Base-by-base conservation (phyloP, 2,329 filamentous ascomycete species). In the Aureobasidium pullulans region DNA sequence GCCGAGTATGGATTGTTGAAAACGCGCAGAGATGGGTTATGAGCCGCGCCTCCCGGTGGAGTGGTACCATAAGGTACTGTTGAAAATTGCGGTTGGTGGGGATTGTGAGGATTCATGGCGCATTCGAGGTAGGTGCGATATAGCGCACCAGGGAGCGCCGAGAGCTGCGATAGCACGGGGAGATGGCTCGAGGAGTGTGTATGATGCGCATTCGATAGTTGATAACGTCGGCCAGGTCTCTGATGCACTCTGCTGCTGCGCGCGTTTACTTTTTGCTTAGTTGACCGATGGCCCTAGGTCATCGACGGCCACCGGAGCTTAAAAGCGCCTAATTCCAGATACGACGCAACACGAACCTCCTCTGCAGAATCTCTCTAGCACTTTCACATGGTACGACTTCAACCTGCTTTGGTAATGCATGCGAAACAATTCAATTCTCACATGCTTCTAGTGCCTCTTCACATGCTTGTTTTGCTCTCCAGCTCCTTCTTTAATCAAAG, bases 1-100 rank as follows among this genome's bases (percentile, higher is more conserved):
- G 37, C 34, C 57, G 57, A 53, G 40, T 59, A 59, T 3, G 54
- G 15, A 8, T 52, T 43, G 37, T 36, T 36, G 34, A 63, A 62
- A 6, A 60, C 47, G 16, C 59, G 60, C 11, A 60, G 36, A 6
- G 60, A 49, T 9, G 50, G 58, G 34, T 62, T 62, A 15, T 54
- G 53, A 13, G 57, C 57, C 5, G 39, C 15, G 10, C 28, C 39
- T 8, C 28, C 50, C 19, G 57, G 39, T 29, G 62, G 62, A 40
- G 44, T 48, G 32, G 42, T 23, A 15, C 54, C 54, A 23, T 57
- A 57, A 1, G 54, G 42, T 39, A 48, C 6, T 8, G 54, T 8
- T 23, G 54, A 48, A 32, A 39, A 57, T 48, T 48, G 54, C 23
- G 28, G 57, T 19, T 52, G 47, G 44, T 50, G 56, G 31, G 44